phyloP scores from a whole-genome alignment of 1,284 basidiomycete species.

The Trichosporon inkin region DNA sequence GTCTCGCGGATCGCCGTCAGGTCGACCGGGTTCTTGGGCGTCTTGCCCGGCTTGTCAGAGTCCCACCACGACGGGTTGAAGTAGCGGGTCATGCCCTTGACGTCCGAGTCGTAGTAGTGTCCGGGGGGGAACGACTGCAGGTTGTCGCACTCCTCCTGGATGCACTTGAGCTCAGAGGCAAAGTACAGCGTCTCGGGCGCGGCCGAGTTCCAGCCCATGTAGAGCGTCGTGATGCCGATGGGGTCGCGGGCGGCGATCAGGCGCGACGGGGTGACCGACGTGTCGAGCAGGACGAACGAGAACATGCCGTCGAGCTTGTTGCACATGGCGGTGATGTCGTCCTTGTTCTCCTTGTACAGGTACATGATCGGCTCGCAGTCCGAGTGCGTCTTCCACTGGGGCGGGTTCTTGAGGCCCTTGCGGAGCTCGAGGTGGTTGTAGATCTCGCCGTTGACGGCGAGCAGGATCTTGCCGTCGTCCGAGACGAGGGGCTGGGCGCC shows the following conservation, averaged over 20 bases:
- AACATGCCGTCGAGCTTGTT: constrained; percentile 95
- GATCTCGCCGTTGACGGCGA: constrained; percentile 98
- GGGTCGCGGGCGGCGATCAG: constrained; percentile 95
- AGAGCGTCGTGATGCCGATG: constrained; percentile 96
- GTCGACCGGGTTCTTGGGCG: constrained; percentile 67
- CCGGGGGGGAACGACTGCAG: constrained; percentile 96
- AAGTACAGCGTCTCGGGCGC: constrained; percentile 85
- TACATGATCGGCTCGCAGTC: constrained; percentile 98
- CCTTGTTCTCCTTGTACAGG: constrained; percentile 68
- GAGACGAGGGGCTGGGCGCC: constrained; percentile 93
- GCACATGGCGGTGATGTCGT: constrained; percentile 71
- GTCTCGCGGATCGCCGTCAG: constrained; percentile 69
- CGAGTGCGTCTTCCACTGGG: constrained; percentile 93
- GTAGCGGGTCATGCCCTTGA: constrained; percentile 72
- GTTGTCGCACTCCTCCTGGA: constrained; percentile 89
- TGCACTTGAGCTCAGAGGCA: constrained; percentile 91
- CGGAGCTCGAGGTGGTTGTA: constrained; percentile 93
- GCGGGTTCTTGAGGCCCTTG: constrained; percentile 61
- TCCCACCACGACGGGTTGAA: constrained; percentile 88
- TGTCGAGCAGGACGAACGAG: constrained; percentile 93
- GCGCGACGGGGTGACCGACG: constrained; percentile 79
- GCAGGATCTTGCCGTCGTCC: constrained; percentile 76
- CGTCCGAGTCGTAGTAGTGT: constrained; percentile 83
- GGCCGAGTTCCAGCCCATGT: constrained; percentile 88
- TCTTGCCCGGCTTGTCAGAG: constrained; percentile 56